Base-by-base conservation (phyloP, 2,329 filamentous ascomycete genomes). In the Alternaria sp. region DNA sequence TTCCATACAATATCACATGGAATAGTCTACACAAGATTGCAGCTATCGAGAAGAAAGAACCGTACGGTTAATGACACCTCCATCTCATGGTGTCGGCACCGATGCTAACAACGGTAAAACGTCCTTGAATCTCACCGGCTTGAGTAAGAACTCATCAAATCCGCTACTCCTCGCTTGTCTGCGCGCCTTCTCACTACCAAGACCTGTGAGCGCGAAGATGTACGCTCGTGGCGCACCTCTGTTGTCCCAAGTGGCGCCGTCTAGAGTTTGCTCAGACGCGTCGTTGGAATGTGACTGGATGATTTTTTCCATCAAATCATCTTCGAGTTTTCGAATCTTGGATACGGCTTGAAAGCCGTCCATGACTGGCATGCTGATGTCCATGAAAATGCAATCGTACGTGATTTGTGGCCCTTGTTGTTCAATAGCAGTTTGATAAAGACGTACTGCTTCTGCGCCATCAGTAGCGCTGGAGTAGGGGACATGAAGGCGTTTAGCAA, bases 351-450 rank as follows among this genome's bases (percentile, higher is more conserved):
- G 58, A 51, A 74, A 68, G 6, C 73, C 72, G 52, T 75, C 71
- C 72, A 76, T 74, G 11, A 75, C 47, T 5, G 73, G 73, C 73
- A 76, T 76, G 9, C 64, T 72, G 24, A 76, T 68, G 43, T 76
- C 73, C 73, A 76, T 76, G 7, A 75, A 54, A 3, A 76, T 65
- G 54, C 65, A 62, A 24, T 70, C 59, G 48, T 69, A 73, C 0
- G n/a, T 22, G n/a, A 18, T 34, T 32, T 39, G 34, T 18, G 32
- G 11, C 14, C 4, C 51, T 5, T 51, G 49, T 9, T 55, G 32
- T 16, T 39, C 18, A 7, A 42, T 41, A 8, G 62, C 55, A 34
- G 66, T 59, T 42, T 39, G 46, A 44, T 71, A 75, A 3, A 55
- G 34, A 5, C 64, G 61, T 11, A 75, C 51, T n/a, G 73, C 73